Evolutionary conservation across 176 grass and related monocot genomes (phyloP).

Genomic region (Musa itinerans): DNA sequence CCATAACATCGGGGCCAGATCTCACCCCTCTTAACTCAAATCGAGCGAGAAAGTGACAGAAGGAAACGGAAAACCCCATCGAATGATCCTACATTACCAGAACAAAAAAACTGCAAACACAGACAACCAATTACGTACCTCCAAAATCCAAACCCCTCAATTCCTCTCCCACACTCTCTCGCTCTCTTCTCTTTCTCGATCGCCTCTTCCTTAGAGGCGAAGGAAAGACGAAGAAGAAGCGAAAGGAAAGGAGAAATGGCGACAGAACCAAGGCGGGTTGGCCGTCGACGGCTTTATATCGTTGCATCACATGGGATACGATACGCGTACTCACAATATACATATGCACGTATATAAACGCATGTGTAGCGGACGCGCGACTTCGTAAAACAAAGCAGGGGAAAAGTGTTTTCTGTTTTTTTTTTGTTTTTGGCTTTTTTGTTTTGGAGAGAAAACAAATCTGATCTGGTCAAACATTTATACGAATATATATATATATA

Average conservation of each 20-base stretch:
- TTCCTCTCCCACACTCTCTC: not conserved
- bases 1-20: not conserved
- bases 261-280: not conserved
- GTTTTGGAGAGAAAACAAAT: no score
- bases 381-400: no score
- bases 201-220: not conserved
- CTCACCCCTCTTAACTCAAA: not conserved
- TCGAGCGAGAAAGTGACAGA: not conserved
- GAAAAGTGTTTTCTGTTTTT: no score
- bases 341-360: no score
- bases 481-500: no score
- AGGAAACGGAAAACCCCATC: not conserved
- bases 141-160: not conserved
- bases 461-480: no score
- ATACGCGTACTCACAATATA: no score
- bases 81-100: not conserved
- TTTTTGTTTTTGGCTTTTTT: no score
- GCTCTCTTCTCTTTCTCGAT: not conserved
- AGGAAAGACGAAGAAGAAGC: not conserved
- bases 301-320: not conserved
- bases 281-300: conserved; percentile 2
- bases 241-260: not conserved
- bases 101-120: not conserved
- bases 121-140: not conserved
- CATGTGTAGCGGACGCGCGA: no score